Conservation (phyloP, 164 flowering plant species). For the Magnolia changhungtana region DNA sequence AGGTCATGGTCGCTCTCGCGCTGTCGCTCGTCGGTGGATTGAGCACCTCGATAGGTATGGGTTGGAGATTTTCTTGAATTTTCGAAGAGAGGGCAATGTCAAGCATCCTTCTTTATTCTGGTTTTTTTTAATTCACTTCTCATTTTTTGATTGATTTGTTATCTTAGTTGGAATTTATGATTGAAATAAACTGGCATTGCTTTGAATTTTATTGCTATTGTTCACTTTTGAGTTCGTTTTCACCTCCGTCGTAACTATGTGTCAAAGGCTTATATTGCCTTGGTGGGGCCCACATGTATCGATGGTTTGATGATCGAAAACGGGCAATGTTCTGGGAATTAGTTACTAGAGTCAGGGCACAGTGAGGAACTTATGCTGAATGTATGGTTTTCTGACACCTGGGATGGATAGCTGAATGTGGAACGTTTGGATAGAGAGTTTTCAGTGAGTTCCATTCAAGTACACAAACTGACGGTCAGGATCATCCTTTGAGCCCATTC, state of each 20-base stretch:
- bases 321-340: neutral
- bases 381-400: neutral
- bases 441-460: neutral
- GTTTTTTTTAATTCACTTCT: neutral
- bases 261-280: neutral
- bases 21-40: constrained; percentile 85
- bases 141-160: neutral
- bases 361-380: neutral
- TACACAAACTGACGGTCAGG: neutral
- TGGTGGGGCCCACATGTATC: neutral
- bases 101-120: neutral
- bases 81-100: neutral
- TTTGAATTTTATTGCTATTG: neutral
- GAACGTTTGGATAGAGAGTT: neutral
- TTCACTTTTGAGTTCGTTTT: neutral
- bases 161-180: neutral
- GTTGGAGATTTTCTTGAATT: too few relatives aligned
- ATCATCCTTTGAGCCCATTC: neutral
- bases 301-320: neutral
- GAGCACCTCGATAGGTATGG: constrained; percentile 77
- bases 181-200: constrained; percentile 1
- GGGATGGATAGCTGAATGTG: neutral
- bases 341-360: neutral
- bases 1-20: constrained; percentile 69
- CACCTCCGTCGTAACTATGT: too few relatives aligned